These are phyloP conservation scores for Colletotrichum musae DNA, from an alignment of 2,329 filamentous ascomycete genomes.

Conservation along the genomic window DNA sequence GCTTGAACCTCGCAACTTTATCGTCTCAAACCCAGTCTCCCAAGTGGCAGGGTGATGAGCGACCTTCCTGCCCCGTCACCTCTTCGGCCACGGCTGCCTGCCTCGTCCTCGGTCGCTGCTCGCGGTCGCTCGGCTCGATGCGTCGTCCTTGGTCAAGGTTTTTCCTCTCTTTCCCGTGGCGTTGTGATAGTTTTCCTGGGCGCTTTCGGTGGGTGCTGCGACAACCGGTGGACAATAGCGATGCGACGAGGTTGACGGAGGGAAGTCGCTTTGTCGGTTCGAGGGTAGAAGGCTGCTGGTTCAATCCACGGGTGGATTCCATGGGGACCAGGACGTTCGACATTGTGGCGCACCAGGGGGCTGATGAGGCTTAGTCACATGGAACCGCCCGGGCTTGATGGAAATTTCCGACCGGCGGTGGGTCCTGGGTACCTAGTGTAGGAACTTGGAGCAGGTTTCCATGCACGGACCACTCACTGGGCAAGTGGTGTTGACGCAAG, in stretches of 20 bases:
- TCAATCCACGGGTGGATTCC: slow-evolving; percentile 13
- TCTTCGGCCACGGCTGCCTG: slow-evolving; percentile 12
- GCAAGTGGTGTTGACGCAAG: slow-evolving; percentile 5
- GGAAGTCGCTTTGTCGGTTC: background rate
- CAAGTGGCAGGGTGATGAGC: background rate
- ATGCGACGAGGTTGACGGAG: background rate
- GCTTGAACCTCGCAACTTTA: no score
- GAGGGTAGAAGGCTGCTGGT: slow-evolving; percentile 22
- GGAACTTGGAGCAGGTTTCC: no score
- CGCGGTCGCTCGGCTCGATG: slow-evolving; percentile 20
- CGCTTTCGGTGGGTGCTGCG: background rate
- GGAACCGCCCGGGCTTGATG: background rate
- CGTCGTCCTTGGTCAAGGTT: background rate
- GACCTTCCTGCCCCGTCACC: background rate
- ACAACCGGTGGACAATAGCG: slow-evolving; percentile 13
- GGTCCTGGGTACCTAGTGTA: background rate
- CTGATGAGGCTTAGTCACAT: slow-evolving; percentile 27
- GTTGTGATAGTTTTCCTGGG: background rate
- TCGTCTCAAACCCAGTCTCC: background rate
- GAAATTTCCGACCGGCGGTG: slow-evolving; percentile 1
- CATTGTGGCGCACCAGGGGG: slow-evolving; percentile 30
- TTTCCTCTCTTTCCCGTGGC: background rate
- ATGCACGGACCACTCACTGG: background rate
- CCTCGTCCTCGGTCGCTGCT: slow-evolving; percentile 6
- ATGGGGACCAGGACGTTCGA: slow-evolving; percentile 11